Evolutionary conservation across 208 protist species (phyloP).

Genomic region (Herpetomonas tarakana): DNA sequence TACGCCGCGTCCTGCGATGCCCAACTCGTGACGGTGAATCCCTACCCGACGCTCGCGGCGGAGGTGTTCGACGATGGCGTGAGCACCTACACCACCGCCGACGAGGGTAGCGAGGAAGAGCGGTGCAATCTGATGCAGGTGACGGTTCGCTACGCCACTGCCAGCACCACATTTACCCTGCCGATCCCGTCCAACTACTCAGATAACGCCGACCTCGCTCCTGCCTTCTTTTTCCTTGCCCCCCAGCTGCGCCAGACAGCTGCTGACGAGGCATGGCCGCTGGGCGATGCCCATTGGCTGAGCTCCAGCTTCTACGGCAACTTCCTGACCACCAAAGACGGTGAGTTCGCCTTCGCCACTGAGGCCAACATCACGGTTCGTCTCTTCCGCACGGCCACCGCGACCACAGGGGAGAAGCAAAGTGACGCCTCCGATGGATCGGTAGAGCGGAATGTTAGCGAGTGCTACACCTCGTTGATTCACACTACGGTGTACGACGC

Average conservation of each 20-base stretch:
- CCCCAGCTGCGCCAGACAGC: not conserved
- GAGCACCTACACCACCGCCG: too few species aligned
- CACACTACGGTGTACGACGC: not conserved
- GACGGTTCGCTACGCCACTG: slow-evolving; percentile 7
- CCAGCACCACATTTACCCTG: slow-evolving; percentile 4
- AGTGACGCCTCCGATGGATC: too few species aligned
- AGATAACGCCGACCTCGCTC: not conserved
- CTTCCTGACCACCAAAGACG: slow-evolving; percentile 1
- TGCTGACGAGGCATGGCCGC: not conserved
- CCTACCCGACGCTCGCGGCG: not conserved
- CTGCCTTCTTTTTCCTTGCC: slow-evolving; percentile 9
- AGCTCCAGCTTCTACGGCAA: not conserved
- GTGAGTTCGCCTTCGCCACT: not conserved
- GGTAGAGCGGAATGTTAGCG: too few species aligned
- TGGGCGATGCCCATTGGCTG: not conserved
- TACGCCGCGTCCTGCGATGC: not conserved
- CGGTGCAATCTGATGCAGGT: not conserved
- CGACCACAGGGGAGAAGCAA: not conserved
- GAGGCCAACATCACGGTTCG: not conserved
- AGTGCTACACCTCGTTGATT: not conserved
- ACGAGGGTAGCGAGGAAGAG: too few species aligned
- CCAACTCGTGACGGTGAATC: not conserved
- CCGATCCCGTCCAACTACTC: not conserved
- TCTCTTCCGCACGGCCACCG: not conserved
- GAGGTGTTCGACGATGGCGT: not conserved